phyloP scores from a whole-genome alignment of 345 rosid species.

The Euclidium syriacum region DNA sequence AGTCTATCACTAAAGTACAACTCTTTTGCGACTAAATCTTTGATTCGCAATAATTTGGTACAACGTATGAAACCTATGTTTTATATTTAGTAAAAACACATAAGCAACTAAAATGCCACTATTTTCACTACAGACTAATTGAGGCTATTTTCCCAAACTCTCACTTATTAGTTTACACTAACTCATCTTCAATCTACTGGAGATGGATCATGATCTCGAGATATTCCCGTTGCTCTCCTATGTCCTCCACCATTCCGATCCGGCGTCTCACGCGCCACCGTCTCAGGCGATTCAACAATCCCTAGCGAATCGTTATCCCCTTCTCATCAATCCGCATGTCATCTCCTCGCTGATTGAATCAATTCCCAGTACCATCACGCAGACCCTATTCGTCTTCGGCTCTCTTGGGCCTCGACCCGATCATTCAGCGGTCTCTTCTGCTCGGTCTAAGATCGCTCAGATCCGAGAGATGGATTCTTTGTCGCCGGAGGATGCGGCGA shows the following conservation, averaged over 20 bases:
- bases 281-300: slow-evolving; percentile 32
- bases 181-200: neutral
- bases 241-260: slow-evolving; percentile 45
- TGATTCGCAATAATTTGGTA: too few relatives aligned
- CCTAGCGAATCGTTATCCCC: slow-evolving; percentile 41
- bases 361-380: slow-evolving; percentile 45
- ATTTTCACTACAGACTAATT: too few relatives aligned
- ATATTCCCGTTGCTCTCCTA: slow-evolving; percentile 59
- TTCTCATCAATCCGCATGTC: slow-evolving; percentile 43
- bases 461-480: slow-evolving; percentile 38
- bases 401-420: slow-evolving; percentile 75
- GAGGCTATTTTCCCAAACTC: too few relatives aligned
- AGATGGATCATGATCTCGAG: slow-evolving; percentile 49
- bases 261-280: slow-evolving; percentile 38
- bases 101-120: too few relatives aligned
- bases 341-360: slow-evolving; percentile 47
- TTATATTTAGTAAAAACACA: too few relatives aligned
- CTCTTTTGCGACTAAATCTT: too few relatives aligned
- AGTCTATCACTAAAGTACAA: too few relatives aligned
- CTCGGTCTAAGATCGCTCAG: slow-evolving; percentile 53
- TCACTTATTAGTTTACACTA: neutral
- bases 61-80: too few relatives aligned
- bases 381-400: slow-evolving; percentile 49
- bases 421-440: slow-evolving; percentile 49
- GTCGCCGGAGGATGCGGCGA: slow-evolving; percentile 46